Base-by-base conservation (phyloP, 1,284 basidiomycete species). In the Somion occarium region DNA sequence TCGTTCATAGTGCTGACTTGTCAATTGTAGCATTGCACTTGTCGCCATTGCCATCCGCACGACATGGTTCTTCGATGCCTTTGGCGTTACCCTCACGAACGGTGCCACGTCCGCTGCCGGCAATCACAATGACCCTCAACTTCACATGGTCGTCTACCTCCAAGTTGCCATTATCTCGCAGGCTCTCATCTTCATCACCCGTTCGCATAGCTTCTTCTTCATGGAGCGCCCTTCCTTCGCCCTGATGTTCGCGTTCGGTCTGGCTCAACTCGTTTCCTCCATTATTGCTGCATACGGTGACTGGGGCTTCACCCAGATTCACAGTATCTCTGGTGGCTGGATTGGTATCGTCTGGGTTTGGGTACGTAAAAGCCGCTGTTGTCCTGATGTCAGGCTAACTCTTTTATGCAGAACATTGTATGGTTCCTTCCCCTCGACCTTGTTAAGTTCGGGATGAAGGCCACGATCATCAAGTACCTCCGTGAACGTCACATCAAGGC, bases 161-260 rank as follows among this genome's bases (percentile, higher is more conserved):
- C 89, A 93, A 71, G 95, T 98, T 56, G 95, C 95, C 59, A 95
- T 98, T 72, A 97, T 98, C 73, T 98, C 95, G 52, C 95, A 98
- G 72, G 95, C 95, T 2, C 79, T 98, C 55, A 97, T 98, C 78
- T 97, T 97, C 76, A 83, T 96, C 70, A 97, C 94, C 34, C 93
- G 94, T 76, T 88, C 94, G 60, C 95, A 98, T 70, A 82, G 91
- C 24, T 96, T 93, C 80, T 98, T 94, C 83, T 98, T 96, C 82
- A 93, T 93, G 89, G 95, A 98, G 74, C 87, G 94, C 56, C 95
- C 94, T 22, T 96, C 94, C 44, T 74, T 80, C 48, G 95, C 95
- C 44, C 82, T 98, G 51, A 79, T 98, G 75, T 71, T 74, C 59
- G 95, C 95, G 38, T 98, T 98, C 82, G 87, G 84, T 68, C 60